Evolutionary conservation across 1,284 basidiomycete species (phyloP).

Genomic region (Mrakiaceae sp.): DNA sequence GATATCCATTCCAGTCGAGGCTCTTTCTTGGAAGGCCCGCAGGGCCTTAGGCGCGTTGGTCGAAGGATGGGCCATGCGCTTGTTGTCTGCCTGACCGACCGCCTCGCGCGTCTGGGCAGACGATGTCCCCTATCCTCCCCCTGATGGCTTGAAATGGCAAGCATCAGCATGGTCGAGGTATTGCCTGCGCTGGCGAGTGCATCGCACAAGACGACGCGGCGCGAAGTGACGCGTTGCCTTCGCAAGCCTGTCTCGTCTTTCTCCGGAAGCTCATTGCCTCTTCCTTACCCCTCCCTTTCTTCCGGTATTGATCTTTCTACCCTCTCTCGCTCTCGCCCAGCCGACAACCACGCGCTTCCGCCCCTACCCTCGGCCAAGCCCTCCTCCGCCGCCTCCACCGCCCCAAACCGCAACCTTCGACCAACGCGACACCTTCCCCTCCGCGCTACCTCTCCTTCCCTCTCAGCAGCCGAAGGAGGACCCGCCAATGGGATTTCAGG

Average conservation of each 20-base stretch:
- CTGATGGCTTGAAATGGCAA: too few species aligned
- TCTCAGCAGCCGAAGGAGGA: not conserved
- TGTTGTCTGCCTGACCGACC: too few species aligned
- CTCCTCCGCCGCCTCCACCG: not conserved
- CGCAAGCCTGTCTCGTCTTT: not conserved
- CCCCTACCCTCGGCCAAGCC: not conserved
- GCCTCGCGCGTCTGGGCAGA: too few species aligned
- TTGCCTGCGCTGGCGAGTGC: too few species aligned
- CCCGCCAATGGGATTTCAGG: not conserved
- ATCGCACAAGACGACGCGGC: too few species aligned
- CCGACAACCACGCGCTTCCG: not conserved
- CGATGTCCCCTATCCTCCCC: too few species aligned
- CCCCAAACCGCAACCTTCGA: conserved; percentile 5
- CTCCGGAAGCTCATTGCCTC: not conserved
- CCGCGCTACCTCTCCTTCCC: not conserved
- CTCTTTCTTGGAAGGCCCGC: too few species aligned
- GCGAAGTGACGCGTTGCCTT: not conserved
- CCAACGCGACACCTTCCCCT: conserved; percentile 4
- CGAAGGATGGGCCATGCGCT: too few species aligned
- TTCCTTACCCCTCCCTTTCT: not conserved
- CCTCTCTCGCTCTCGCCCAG: not conserved
- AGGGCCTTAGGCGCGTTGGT: too few species aligned
- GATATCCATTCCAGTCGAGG: too few species aligned
- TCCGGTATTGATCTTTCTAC: too few species aligned
- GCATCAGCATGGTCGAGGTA: too few species aligned